A percentile compares a stretch with the other conserved stretches of the same genome.
Conservation (phyloP, 768 basidiomycete genomes). For the Crepidotus variabilis region DNA sequence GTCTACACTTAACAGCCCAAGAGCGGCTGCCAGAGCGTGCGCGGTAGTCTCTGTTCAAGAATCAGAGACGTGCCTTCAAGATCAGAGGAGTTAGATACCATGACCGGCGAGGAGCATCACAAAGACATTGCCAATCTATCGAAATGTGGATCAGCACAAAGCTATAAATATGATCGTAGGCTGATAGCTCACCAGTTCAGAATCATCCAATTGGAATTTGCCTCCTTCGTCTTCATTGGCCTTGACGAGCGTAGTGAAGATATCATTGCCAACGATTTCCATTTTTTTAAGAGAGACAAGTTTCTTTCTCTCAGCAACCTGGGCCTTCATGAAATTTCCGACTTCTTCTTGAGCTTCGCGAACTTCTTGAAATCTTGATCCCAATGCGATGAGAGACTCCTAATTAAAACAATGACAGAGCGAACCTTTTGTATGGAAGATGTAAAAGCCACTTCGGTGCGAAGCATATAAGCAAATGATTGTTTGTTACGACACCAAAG, state of each 20-base stretch:
- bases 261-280: neutral
- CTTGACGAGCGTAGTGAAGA: conserved; percentile 39
- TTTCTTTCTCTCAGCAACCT: conserved; percentile 27
- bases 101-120: conserved; percentile 56
- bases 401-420: conserved; percentile 19
- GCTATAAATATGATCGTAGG: neutral
- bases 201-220: conserved; percentile 36
- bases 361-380: too few relatives aligned
- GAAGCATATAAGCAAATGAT: conserved; percentile 19
- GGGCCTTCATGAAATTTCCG: conserved; percentile 31
- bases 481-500: conserved; percentile 23
- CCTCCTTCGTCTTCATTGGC: conserved; percentile 41
- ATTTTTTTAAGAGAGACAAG: conserved; percentile 15
- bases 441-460: conserved; percentile 35
- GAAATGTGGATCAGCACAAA: neutral
- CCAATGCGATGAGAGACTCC: too few relatives aligned
- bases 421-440: conserved; percentile 33
- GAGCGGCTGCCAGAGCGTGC: conserved; percentile 40
- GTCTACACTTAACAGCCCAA: conserved; percentile 42
- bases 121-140: conserved; percentile 51
- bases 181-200: conserved; percentile 31
- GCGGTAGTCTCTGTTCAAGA: conserved; percentile 44
- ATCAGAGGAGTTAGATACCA: conserved; percentile 26
- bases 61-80: neutral
- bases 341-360: conserved; percentile 15